A percentile compares a stretch with the other conserved stretches of the same genome.
Evolutionary conservation across 2,329 filamentous ascomycete species (phyloP).

Genomic region (Pyricularia pennisetigena): DNA sequence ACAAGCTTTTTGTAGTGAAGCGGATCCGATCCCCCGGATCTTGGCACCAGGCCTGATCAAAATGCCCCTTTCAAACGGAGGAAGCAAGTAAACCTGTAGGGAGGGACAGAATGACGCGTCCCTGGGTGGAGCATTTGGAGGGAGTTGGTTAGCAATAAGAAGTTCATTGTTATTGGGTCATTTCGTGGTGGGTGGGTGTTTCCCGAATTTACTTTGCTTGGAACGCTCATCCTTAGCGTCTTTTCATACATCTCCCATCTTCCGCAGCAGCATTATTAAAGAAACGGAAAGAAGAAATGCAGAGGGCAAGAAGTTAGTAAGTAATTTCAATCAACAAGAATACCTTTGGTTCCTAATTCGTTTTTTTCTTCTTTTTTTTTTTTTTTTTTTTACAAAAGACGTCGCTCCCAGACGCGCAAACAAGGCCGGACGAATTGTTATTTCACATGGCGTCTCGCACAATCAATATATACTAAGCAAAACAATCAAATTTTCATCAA

Average conservation of each 20-base stretch:
- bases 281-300: too few relatives aligned
- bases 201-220: background rate
- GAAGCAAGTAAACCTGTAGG: background rate
- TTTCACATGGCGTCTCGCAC: too few relatives aligned
- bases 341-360: too few relatives aligned
- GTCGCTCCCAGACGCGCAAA: background rate
- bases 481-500: background rate
- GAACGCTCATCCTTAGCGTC: background rate
- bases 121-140: background rate
- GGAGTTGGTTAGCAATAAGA: too few relatives aligned
- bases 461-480: too few relatives aligned
- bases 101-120: background rate
- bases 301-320: too few relatives aligned
- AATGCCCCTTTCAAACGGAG: background rate
- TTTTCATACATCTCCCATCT: too few relatives aligned
- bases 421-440: background rate
- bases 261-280: too few relatives aligned
- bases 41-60: background rate
- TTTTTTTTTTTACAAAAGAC: too few relatives aligned
- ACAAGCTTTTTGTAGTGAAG: background rate
- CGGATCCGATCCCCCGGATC: background rate
- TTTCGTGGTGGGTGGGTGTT: background rate
- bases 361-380: too few relatives aligned
- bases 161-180: background rate
- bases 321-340: too few relatives aligned